phyloP scores from a whole-genome alignment of 148 eudicot genomes.

The Pouteria glomerata region DNA sequence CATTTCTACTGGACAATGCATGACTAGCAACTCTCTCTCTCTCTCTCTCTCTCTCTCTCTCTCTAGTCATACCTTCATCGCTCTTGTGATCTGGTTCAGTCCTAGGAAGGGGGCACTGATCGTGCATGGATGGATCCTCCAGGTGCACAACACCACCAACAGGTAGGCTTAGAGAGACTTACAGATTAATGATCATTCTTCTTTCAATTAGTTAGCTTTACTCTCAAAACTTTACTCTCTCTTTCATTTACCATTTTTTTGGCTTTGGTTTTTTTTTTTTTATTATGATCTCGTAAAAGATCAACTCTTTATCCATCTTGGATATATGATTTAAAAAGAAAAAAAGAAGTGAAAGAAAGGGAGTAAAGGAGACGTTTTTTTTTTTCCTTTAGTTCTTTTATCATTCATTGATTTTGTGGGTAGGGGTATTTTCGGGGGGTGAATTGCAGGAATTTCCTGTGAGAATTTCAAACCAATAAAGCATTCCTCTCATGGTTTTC shows the following conservation, averaged over 20 bases:
- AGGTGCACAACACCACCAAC: conserved; percentile 30
- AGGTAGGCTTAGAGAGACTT: conserved; percentile 11
- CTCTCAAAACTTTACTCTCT: neutral
- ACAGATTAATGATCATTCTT: neutral
- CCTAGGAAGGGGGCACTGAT: neutral
- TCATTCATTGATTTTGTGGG: neutral
- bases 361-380: neutral
- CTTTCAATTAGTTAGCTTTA: neutral
- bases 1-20: too few relatives aligned
- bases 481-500: neutral
- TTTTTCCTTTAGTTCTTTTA: neutral
- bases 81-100: neutral
- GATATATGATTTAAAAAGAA: neutral
- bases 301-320: neutral
- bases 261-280: neutral
- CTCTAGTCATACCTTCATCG: neutral
- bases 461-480: neutral
- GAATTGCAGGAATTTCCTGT: neutral
- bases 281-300: neutral
- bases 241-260: neutral
- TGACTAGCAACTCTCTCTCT: neutral
- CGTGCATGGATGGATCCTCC: conserved; percentile 41
- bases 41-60: neutral
- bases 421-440: neutral
- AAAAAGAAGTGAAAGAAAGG: conserved; percentile 12